Evolutionary conservation across 164 flowering plant genomes (phyloP), one percentile per base, ranked within the genome.

Genomic region (Chimonanthus salicifolius): DNA sequence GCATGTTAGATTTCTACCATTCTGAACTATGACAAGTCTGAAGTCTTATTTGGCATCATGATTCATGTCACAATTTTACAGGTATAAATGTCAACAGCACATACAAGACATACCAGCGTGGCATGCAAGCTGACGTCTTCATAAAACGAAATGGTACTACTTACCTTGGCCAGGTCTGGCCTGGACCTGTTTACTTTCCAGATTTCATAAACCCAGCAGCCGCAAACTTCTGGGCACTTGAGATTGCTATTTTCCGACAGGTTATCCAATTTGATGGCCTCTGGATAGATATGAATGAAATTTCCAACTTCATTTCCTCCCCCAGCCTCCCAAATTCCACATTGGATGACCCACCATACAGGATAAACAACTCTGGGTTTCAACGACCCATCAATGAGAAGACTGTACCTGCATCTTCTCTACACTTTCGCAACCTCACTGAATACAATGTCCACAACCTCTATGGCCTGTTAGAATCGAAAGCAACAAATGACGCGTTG

Each of bases 201-300:
- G 98, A 93, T 69, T 91, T 91, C 72, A 8, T 85, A 5, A 87
- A 91, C 58, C 97, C 94, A 6, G 67, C 49, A 0, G 62, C 74
- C 44, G 69, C 8, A 6, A 45, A 1, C 4, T 91, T 69, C 65
- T 93, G 98, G 98, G 74, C 63, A 0, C 74, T 72, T 44, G 98
- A 94, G 80, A 88, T 92, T 67, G 78, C 81, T 13, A 54, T 74
- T 4, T 94, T 94, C 65, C 85, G 62, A 0, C 78, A 87, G 69
- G 58, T 84, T 67, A 70, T 90, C 62, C 87, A 87, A 5, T 44
- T 89, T 50, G 96, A 94, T 74, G 98, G 98, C 20, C 85, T 93
- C 10, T 94, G 97, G 98, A 76, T 92, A 73, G 98, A 94, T 82
- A 94, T 94, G 98, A 94, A 94, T 75, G 98, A 94, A 78, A 2